Conservation (phyloP, 768 basidiomycete species). For the Psilocybe azurescens region DNA sequence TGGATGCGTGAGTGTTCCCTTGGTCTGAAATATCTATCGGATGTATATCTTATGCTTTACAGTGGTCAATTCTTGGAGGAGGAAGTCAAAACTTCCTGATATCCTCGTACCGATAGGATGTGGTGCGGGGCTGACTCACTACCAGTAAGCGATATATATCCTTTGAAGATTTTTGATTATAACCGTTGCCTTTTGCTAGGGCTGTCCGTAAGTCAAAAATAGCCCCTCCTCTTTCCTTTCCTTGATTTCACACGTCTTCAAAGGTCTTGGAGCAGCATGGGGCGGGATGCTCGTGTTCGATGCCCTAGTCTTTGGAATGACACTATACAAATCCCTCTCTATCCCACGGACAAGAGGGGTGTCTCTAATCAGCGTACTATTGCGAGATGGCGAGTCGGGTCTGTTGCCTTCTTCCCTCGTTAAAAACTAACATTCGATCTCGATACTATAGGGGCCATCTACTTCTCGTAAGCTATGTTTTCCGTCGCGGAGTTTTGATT, state of each 20-base stretch:
- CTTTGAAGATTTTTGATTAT: neutral
- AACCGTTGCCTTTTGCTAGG: conserved; percentile 14
- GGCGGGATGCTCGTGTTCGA: conserved; percentile 46
- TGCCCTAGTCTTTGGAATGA: conserved; percentile 43
- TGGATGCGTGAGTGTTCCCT: conserved; percentile 35
- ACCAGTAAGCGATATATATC: conserved; percentile 25
- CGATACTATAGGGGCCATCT: conserved; percentile 41
- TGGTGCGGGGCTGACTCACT: conserved; percentile 22
- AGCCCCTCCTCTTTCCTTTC: neutral
- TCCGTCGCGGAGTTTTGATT: neutral
- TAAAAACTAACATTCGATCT: neutral
- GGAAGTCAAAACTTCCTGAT: conserved; percentile 15
- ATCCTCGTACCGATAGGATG: conserved; percentile 29
- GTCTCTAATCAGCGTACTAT: conserved; percentile 35
- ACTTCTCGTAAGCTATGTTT: conserved; percentile 37
- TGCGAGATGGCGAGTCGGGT: conserved; percentile 41
- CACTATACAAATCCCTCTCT: conserved; percentile 42
- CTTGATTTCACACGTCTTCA: neutral
- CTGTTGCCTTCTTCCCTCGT: neutral
- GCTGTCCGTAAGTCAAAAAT: conserved; percentile 26
- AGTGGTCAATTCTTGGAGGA: conserved; percentile 34
- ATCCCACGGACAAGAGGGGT: conserved; percentile 26
- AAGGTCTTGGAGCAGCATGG: conserved; percentile 43
- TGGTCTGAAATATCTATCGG: neutral
- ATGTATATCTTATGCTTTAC: neutral